A percentile compares a stretch with the other conserved stretches of the same genome.
These are phyloP conservation scores for Calvatia gigantea DNA, from an alignment of 768 basidiomycete species.

Conservation along the genomic window DNA sequence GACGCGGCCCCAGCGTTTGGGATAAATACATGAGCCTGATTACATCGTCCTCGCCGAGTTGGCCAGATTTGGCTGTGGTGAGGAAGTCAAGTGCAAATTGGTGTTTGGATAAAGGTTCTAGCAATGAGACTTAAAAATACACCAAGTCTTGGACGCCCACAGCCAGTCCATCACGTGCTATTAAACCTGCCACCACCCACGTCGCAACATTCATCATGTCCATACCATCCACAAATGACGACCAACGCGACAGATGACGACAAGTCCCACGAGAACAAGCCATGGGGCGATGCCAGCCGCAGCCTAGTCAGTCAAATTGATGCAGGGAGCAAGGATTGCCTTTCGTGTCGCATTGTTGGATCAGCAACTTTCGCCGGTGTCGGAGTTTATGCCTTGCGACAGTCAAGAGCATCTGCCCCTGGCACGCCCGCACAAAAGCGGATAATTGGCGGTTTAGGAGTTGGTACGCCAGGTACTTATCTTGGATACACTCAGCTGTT, in stretches of 20 bases:
- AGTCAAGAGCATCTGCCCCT: constrained; percentile 59
- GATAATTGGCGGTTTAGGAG: constrained; percentile 57
- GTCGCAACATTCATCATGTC: background rate
- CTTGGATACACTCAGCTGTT: background rate
- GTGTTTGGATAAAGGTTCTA: background rate
- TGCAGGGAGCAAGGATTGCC: constrained; percentile 44
- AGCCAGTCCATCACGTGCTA: background rate
- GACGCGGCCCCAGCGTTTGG: too few species aligned
- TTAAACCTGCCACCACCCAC: background rate
- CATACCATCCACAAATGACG: background rate
- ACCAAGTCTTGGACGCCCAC: background rate
- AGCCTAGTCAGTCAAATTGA: constrained; percentile 3
- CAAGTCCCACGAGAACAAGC: background rate
- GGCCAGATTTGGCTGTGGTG: too few species aligned
- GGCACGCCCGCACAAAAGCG: constrained; percentile 60
- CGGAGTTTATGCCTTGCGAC: constrained; percentile 65
- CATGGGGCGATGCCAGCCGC: constrained; percentile 2
- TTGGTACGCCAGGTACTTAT: constrained; percentile 39
- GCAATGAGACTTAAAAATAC: background rate
- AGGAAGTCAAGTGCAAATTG: too few species aligned
- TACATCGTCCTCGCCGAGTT: background rate
- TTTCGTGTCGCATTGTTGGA: constrained; percentile 70
- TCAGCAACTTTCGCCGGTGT: constrained; percentile 58
- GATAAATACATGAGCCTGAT: constrained; percentile 12
- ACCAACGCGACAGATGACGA: background rate